Base-by-base conservation (phyloP, 1,139 yeast genomes). In the Spathaspora sp. region DNA sequence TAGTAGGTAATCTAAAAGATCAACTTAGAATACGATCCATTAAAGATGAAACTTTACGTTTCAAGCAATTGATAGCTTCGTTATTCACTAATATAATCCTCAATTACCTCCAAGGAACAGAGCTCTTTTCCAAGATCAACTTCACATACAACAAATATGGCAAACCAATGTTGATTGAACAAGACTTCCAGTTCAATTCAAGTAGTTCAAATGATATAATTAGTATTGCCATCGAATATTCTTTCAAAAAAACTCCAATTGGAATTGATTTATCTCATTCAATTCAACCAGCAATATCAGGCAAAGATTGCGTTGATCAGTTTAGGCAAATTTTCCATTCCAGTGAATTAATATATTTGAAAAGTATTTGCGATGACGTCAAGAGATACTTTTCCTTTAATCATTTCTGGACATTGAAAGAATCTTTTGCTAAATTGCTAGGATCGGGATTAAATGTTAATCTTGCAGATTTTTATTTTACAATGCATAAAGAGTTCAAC, bases 331-430 rank as follows among this genome's bases (percentile, higher is more conserved):
- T 84, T 2, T 83, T 85, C 51, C 67, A 75, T 27, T 51, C 51
- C 0, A 38, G 43, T 0, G 91, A 85, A 56, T 56, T 59, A 8
- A 47, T 45, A 1, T 57, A 64, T 16, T 51, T 84, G 20, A 46
- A 49, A 10, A 31, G 10, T 1, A 47, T 60, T 2, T 39, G 41
- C 0, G 60, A 60, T 36, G 10, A 48, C 2, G 41, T 48, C 1
- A 20, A 47, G 2, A 44, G 66, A 40, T 73, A 73, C 52, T 43
- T 52, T 11, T 39, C 57, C 2, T 81, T 76, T 58, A 79, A 83
- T 27, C 81, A 79, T 43, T 69, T 77, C 29, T 86, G 93, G 95
- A 84, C 93, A 0, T 59, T 86, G 46, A 86, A 86, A 56, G 95
- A 86, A 58, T 79, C 87, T 29, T 84, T 80, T 53, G 76, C 85